phyloP scores from a whole-genome alignment of 1,284 basidiomycete genomes.

The Athelia sp. region DNA sequence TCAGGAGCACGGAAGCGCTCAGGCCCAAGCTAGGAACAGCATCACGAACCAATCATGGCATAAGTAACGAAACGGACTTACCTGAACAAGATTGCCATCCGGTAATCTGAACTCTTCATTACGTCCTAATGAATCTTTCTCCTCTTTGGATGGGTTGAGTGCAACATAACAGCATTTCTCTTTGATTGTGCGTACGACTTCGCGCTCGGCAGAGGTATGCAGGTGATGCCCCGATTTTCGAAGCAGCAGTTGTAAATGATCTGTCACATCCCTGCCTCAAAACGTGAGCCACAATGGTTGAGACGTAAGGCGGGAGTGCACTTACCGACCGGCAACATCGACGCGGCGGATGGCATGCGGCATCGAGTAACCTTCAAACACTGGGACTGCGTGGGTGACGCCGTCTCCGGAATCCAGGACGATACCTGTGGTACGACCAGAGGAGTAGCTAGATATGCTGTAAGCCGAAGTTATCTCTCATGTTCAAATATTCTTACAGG shows the following conservation, averaged over 20 bases:
- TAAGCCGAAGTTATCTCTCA: constrained; percentile 9
- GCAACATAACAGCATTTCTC: constrained; percentile 98
- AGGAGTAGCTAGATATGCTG: constrained; percentile 75
- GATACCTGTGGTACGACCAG: constrained; percentile 98
- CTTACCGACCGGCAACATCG: constrained; percentile 91
- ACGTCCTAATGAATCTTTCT: constrained; percentile 80
- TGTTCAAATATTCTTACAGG: constrained; percentile 53
- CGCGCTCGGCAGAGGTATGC: constrained; percentile 95
- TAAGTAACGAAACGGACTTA: constrained; percentile 28
- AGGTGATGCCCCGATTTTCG: constrained; percentile 94
- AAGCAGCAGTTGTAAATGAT: constrained; percentile 90
- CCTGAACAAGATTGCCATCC: constrained; percentile 92
- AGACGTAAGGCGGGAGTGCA: constrained; percentile 10
- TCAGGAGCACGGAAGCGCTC: constrained; percentile 98
- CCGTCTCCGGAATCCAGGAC: constrained; percentile 99
- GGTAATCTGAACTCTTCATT: constrained; percentile 92
- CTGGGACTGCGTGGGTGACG: constrained; percentile 97
- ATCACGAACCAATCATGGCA: constrained; percentile 6
- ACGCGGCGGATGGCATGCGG: constrained; percentile 95
- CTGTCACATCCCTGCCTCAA: constrained; percentile 82
- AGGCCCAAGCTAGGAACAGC: constrained; percentile 68
- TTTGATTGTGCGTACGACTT: constrained; percentile 97
- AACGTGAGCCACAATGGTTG: constrained; percentile 9
- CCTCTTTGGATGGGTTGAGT: constrained; percentile 87
- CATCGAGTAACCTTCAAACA: constrained; percentile 99